phyloP scores from a whole-genome alignment of 345 rosid genomes.

The Balakata baccata region DNA sequence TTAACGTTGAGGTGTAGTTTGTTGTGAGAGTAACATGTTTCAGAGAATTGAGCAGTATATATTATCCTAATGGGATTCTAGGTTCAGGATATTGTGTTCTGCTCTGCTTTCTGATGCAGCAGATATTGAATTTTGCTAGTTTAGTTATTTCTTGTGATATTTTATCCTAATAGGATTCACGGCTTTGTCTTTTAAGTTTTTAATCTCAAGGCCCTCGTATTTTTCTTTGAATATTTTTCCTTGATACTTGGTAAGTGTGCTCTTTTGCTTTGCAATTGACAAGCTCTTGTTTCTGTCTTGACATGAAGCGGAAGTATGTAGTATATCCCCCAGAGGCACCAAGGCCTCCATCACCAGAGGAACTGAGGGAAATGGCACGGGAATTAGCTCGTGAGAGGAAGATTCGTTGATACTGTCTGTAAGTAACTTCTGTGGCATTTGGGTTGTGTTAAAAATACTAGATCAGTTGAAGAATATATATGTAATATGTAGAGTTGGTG shows the following conservation, averaged over 20 bases:
- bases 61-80: not conserved
- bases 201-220: not conserved
- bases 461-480: not conserved
- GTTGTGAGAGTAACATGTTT: not conserved
- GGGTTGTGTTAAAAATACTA: not conserved
- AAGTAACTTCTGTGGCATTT: constrained; percentile 6
- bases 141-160: not conserved
- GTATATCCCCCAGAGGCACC: constrained; percentile 53
- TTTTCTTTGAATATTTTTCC: not conserved
- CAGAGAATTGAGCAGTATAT: not conserved
- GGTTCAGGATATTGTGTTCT: not conserved
- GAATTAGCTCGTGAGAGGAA: constrained; percentile 50
- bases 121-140: not conserved
- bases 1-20: not conserved
- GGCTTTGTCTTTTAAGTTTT: not conserved
- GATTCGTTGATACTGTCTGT: constrained; percentile 10
- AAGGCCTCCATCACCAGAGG: constrained; percentile 64
- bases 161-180: not conserved
- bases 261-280: not conserved
- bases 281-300: constrained; percentile 4
- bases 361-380: constrained; percentile 65
- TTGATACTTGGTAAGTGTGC: not conserved
- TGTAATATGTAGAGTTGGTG: not conserved
- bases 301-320: constrained; percentile 48
- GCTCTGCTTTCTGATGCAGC: not conserved